Percentiles rank a stretch among this genome's conserved stretches.
These are phyloP conservation scores for Petrea volubilis DNA, from an alignment of 257 asterid species.

Conservation along the genomic window DNA sequence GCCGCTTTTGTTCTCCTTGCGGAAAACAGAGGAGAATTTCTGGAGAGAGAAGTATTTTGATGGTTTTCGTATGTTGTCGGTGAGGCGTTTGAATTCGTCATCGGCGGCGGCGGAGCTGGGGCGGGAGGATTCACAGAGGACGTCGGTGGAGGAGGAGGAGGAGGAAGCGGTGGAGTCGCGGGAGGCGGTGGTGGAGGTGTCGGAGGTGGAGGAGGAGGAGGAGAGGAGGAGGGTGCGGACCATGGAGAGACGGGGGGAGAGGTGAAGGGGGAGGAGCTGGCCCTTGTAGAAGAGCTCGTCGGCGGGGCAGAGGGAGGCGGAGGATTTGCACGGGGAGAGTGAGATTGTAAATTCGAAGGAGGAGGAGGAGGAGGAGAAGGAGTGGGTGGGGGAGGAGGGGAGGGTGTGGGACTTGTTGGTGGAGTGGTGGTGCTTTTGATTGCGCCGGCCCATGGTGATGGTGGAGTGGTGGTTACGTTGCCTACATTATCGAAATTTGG, in stretches of 20 bases:
- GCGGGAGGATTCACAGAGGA: slow-evolving; percentile 67
- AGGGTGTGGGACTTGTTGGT: slow-evolving; percentile 68
- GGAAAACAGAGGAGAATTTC: slow-evolving; percentile 77
- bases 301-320: slow-evolving; percentile 75
- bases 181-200: slow-evolving; percentile 79
- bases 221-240: slow-evolving; percentile 68
- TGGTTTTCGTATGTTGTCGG: slow-evolving; percentile 19
- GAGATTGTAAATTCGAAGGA: slow-evolving; percentile 86
- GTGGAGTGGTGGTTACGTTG: slow-evolving; percentile 2
- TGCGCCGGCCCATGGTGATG: slow-evolving; percentile 61
- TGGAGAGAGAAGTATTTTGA: slow-evolving; percentile 66
- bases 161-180: slow-evolving; percentile 72
- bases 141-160: slow-evolving; percentile 45
- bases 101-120: slow-evolving; percentile 62
- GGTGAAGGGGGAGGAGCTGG: slow-evolving; percentile 86
- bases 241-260: slow-evolving; percentile 77
- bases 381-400: slow-evolving; percentile 89
- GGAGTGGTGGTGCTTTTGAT: slow-evolving; percentile 30
- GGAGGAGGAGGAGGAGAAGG: slow-evolving; percentile 74
- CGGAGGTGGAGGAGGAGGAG: slow-evolving; percentile 73
- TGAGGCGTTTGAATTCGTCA: slow-evolving; percentile 46
- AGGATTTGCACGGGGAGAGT: slow-evolving; percentile 61
- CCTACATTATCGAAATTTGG: slow-evolving; percentile 24
- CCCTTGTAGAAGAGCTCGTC: slow-evolving; percentile 97
- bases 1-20: slow-evolving; percentile 41